Percentiles rank a stretch among this genome's conserved stretches.
Evolutionary conservation across 2,329 filamentous ascomycete genomes (phyloP).

Genomic region (Cladosporium austrohemisphaericum): DNA sequence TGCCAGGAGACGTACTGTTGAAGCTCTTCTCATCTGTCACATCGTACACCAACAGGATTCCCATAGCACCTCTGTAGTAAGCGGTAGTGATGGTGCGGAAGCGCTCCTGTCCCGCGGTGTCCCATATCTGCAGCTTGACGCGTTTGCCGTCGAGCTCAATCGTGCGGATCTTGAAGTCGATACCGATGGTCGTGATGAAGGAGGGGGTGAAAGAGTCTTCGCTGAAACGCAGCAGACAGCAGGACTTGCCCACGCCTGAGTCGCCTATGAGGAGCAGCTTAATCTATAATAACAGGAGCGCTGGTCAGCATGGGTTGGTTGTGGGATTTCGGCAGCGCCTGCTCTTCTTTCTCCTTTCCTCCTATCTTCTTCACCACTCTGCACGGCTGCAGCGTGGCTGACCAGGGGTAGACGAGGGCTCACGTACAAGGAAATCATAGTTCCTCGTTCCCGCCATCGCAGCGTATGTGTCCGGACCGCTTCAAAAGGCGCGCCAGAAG

Average conservation of each 20-base stretch:
- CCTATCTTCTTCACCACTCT: too few species aligned
- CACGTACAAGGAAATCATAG: conserved; percentile 93
- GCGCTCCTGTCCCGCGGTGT: conserved; percentile 95
- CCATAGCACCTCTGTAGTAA: conserved; percentile 98
- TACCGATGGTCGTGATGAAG: conserved; percentile 98
- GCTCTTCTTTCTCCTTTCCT: too few species aligned
- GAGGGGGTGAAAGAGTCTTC: conserved; percentile 96
- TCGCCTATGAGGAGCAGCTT: conserved; percentile 95
- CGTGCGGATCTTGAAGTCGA: conserved; percentile 99
- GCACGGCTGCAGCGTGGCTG: not conserved
- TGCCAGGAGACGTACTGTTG: conserved; percentile 67
- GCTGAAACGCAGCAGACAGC: conserved; percentile 92
- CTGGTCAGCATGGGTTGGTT: conserved; percentile 16
- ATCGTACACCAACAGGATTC: conserved; percentile 95
- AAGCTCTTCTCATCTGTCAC: conserved; percentile 96
- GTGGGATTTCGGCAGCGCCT: not conserved
- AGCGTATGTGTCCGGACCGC: not conserved
- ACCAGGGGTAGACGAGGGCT: not conserved
- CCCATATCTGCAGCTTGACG: conserved; percentile 99
- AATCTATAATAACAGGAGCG: conserved; percentile 58
- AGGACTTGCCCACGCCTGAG: conserved; percentile 94
- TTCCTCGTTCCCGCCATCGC: conserved; percentile 94
- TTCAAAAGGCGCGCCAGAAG: not conserved
- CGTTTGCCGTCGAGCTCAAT: conserved; percentile 98
- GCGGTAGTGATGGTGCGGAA: conserved; percentile 98